Percentiles rank a stretch among this genome's conserved stretches.
phyloP scores from a whole-genome alignment of 1,284 basidiomycete species.

The Moniliella sp. region DNA sequence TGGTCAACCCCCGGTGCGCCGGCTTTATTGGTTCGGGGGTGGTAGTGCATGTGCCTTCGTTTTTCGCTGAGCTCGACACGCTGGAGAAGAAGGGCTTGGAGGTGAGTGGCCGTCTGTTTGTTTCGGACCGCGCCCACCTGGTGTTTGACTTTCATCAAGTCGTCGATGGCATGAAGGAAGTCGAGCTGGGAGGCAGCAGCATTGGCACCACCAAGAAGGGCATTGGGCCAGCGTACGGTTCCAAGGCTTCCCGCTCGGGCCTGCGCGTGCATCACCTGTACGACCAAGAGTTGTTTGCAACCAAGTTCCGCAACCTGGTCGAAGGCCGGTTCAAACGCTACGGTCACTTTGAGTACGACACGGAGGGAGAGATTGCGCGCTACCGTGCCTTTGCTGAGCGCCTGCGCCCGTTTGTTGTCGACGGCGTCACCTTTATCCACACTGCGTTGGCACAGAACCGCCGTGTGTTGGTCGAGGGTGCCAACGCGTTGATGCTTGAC shows the following conservation, averaged over 20 bases:
- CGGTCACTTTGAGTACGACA: conserved; percentile 93
- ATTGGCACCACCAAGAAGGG: conserved; percentile 96
- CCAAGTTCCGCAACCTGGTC: conserved; percentile 81
- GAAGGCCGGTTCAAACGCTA: conserved; percentile 98
- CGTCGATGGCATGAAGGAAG: conserved; percentile 91
- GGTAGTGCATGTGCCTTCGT: conserved; percentile 80
- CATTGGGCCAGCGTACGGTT: conserved; percentile 92
- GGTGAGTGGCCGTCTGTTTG: conserved; percentile 64
- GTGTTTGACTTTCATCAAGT: conserved; percentile 99
- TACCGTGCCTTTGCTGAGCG: conserved; percentile 72
- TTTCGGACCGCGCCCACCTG: conserved; percentile 86
- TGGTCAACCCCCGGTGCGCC: conserved; percentile 67
- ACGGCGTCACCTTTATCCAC: conserved; percentile 68
- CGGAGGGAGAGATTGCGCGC: conserved; percentile 76
- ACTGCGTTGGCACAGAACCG: conserved; percentile 51
- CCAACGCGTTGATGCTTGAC: conserved; percentile 94
- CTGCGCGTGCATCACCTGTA: conserved; percentile 88
- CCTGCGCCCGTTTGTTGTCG: conserved; percentile 65
- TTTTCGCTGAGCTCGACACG: conserved; percentile 77
- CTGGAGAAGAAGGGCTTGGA: conserved; percentile 65
- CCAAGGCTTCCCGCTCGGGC: conserved; percentile 85
- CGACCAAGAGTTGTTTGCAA: conserved; percentile 61
- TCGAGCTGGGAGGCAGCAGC: conserved; percentile 69
- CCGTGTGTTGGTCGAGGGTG: conserved; percentile 75
- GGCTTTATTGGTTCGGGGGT: conserved; percentile 82